These are phyloP conservation scores for Endocarpon pusillum DNA, from an alignment of 495 filamentous ascomycete genomes.

Conservation along the genomic window DNA sequence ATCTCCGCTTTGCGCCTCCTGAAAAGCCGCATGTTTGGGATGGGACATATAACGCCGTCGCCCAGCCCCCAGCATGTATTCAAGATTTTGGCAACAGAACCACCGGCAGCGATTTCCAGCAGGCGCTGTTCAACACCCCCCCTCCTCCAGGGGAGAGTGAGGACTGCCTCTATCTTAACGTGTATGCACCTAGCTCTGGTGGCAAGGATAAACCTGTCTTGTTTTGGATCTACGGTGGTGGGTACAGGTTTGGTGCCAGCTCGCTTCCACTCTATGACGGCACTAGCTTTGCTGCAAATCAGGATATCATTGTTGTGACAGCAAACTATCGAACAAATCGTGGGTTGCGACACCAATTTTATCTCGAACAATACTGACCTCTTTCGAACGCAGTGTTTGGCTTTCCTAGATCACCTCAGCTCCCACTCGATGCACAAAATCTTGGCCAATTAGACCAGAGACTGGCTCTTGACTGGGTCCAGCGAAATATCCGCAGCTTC, in stretches of 20 bases:
- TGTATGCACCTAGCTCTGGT: slow-evolving; percentile 14
- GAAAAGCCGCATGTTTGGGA: slow-evolving; percentile 7
- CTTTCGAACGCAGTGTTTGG: slow-evolving; percentile 24
- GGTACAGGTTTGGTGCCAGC: slow-evolving; percentile 7
- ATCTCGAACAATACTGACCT: slow-evolving; percentile 7
- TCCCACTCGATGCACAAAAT: slow-evolving; percentile 12
- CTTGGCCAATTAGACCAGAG: slow-evolving; percentile 19
- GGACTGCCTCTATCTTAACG: slow-evolving; percentile 34
- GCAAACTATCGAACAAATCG: slow-evolving; percentile 20
- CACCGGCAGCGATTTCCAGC: neutral
- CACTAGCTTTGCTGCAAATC: slow-evolving; percentile 12
- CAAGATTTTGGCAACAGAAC: slow-evolving; percentile 16
- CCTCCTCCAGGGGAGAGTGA: slow-evolving; percentile 20
- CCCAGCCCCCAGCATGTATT: slow-evolving; percentile 18
- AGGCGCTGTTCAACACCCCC: slow-evolving; percentile 14
- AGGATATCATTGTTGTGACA: slow-evolving; percentile 15
- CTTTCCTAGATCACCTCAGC: slow-evolving; percentile 13
- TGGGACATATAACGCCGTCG: slow-evolving; percentile 13
- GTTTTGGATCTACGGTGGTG: slow-evolving; percentile 11
- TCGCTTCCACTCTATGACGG: slow-evolving; percentile 16
- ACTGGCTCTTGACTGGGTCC: slow-evolving; percentile 21
- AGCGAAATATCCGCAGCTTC: slow-evolving; percentile 16
- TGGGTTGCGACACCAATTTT: neutral
- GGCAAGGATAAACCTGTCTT: slow-evolving; percentile 16
- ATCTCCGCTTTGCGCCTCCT: slow-evolving; percentile 21